phyloP scores from a whole-genome alignment of 495 filamentous ascomycete genomes.

The Cryomyces minteri region DNA sequence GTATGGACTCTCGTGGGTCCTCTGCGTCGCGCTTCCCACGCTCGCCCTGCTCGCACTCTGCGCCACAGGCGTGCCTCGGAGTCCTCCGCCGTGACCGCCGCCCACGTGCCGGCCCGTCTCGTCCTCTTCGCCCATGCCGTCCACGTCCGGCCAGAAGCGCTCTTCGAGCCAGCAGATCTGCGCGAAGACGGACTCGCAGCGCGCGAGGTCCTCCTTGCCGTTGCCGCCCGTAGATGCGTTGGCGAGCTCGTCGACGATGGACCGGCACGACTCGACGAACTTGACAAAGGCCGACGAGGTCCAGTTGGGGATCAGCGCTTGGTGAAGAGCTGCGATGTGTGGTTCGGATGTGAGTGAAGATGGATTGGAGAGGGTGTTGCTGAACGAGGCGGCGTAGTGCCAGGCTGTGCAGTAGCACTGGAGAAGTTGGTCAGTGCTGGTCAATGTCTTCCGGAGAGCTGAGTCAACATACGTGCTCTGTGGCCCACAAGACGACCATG shows the following conservation, averaged over 20 bases:
- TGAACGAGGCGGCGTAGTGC: conserved; percentile 19
- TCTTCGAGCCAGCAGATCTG: conserved; percentile 22
- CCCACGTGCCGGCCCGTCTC: conserved; percentile 2
- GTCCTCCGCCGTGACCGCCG: too few relatives aligned
- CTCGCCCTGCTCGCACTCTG: too few relatives aligned
- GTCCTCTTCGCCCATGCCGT: conserved; percentile 24
- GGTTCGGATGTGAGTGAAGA: conserved; percentile 6
- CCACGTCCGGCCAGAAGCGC: conserved; percentile 24
- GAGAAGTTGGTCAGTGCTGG: background rate
- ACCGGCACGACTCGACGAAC: conserved; percentile 21
- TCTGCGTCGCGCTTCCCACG: too few relatives aligned
- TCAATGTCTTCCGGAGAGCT: background rate
- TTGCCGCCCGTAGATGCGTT: conserved; percentile 16
- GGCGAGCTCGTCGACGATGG: conserved; percentile 23
- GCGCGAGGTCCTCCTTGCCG: conserved; percentile 19
- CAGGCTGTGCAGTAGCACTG: conserved; percentile 22
- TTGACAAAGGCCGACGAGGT: conserved; percentile 21
- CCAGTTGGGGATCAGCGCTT: conserved; percentile 26
- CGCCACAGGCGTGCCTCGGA: too few relatives aligned
- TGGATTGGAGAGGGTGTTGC: conserved; percentile 8
- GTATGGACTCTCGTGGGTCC: too few relatives aligned
- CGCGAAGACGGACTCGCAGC: conserved; percentile 19
- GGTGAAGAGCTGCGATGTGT: conserved; percentile 22
- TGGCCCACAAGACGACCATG: conserved; percentile 54
- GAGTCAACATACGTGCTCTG: conserved; percentile 30